Evolutionary conservation across 75 land plant genomes (phyloP), one percentile per base, ranked within the genome.

Genomic region (Chamaecyparis obtusa): DNA sequence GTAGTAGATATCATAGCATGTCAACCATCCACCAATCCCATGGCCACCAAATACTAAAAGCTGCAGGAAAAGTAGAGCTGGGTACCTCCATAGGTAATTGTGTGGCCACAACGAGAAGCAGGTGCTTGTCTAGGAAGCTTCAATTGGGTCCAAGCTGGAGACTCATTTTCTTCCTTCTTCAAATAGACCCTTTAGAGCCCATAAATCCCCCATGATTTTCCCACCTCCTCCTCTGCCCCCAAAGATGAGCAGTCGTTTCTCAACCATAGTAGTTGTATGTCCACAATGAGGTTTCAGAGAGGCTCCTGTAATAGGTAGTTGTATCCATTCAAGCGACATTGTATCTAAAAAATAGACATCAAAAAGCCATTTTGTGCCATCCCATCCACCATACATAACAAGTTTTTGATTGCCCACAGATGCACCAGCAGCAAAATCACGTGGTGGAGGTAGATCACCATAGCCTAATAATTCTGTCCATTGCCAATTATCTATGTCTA

Each of bases 181-280:
- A n/a, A n/a, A n/a, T n/a, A n/a, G n/a, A n/a, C n/a, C n/a, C n/a
- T n/a, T n/a, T n/a, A n/a, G n/a, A n/a, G n/a, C n/a, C n/a, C n/a
- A n/a, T n/a, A n/a, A n/a, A n/a, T n/a, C n/a, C n/a, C n/a, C n/a
- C n/a, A n/a, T n/a, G n/a, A n/a, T n/a, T n/a, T n/a, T n/a, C n/a
- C n/a, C n/a, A n/a, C n/a, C n/a, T n/a, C n/a, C n/a, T n/a, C n/a
- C 98, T 95, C 99, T 93, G 51, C 99, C 99, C 82, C 99, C 99
- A 91, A 92, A 96, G 39, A 98, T 88, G 79, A 98, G 97, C 92
- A 98, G 85, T 14, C 98, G 93, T 87, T 98, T 98, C 90, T 98
- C 99, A 75, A 96, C 92, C 99, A 98, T 96, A 15, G 96, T 98
- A 69, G 95, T 95, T 43, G 97, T 92, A 88, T 98, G 99, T 15